Evolutionary conservation across 148 eudicot genomes (phyloP).

Genomic region (Salicornia ramosissima): DNA sequence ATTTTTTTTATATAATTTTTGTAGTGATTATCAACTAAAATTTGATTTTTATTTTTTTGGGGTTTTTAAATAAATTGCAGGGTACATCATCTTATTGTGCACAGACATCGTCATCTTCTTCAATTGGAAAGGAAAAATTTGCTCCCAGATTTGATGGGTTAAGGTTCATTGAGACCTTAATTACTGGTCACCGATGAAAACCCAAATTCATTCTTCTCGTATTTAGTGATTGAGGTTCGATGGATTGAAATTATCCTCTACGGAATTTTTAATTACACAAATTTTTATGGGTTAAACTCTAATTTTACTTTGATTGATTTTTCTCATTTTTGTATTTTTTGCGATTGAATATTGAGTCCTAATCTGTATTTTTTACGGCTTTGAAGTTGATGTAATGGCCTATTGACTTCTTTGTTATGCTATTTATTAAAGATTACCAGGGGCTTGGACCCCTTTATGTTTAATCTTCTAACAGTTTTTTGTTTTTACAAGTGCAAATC

Average conservation of each 20-base stretch:
- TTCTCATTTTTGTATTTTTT: background rate
- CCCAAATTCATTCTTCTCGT: background rate
- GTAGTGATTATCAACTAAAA: background rate
- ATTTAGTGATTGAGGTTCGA: background rate
- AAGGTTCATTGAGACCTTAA: conserved; percentile 57
- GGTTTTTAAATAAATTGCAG: background rate
- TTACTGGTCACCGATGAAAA: conserved; percentile 62
- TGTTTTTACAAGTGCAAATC: background rate
- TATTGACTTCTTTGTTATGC: background rate
- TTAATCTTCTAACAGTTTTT: background rate
- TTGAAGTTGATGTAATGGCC: background rate
- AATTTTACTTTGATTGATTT: background rate
- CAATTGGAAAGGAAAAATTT: conserved; percentile 28
- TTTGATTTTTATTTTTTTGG: background rate
- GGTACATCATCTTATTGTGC: background rate
- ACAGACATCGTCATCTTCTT: background rate
- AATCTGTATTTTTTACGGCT: background rate
- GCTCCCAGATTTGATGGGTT: conserved; percentile 56
- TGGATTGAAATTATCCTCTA: background rate
- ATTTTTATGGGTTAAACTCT: background rate
- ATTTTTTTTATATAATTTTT: background rate
- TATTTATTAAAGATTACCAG: background rate
- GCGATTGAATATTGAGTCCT: background rate
- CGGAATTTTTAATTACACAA: background rate
- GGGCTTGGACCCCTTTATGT: background rate